Percentiles rank a stretch among this genome's conserved stretches.
These are phyloP conservation scores for Pelargonium citronellum DNA, from an alignment of 441 rosid species.

Conservation along the genomic window DNA sequence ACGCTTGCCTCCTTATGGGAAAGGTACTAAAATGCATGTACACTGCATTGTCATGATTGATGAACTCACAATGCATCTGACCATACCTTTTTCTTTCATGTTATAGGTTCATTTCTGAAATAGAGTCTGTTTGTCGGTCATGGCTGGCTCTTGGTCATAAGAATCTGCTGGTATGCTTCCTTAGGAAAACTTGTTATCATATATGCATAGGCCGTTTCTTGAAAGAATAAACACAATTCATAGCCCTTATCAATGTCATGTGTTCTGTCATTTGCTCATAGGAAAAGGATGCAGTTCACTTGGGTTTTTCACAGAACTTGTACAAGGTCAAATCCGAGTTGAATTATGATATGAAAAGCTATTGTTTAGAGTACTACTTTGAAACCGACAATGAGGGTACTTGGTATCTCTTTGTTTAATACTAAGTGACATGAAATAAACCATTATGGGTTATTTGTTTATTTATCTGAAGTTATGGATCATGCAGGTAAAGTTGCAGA, in stretches of 20 bases:
- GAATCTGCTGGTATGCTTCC: conserved; percentile 61
- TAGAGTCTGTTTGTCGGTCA: conserved; percentile 89
- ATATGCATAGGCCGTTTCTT: too few species aligned
- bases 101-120: conserved; percentile 84
- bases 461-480: conserved; percentile 28
- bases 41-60: too few species aligned
- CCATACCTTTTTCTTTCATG: background rate
- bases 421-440: conserved; percentile 5
- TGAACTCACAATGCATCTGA: background rate
- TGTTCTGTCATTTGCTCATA: conserved; percentile 37
- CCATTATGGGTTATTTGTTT: background rate
- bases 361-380: conserved; percentile 84
- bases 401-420: conserved; percentile 20
- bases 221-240: too few species aligned
- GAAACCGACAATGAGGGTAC: conserved; percentile 45
- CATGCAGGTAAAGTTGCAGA: conserved; percentile 53
- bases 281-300: conserved; percentile 79
- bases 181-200: conserved; percentile 5
- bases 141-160: conserved; percentile 90
- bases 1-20: conserved; percentile 96
- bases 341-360: conserved; percentile 64
- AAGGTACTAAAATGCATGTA: too few species aligned
- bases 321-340: conserved; percentile 68
- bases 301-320: conserved; percentile 48
- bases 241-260: too few species aligned